A percentile compares a stretch with the other conserved stretches of the same genome.
phyloP scores from a whole-genome alignment of 2,329 filamentous ascomycete genomes.

The Bisporella sp. region DNA sequence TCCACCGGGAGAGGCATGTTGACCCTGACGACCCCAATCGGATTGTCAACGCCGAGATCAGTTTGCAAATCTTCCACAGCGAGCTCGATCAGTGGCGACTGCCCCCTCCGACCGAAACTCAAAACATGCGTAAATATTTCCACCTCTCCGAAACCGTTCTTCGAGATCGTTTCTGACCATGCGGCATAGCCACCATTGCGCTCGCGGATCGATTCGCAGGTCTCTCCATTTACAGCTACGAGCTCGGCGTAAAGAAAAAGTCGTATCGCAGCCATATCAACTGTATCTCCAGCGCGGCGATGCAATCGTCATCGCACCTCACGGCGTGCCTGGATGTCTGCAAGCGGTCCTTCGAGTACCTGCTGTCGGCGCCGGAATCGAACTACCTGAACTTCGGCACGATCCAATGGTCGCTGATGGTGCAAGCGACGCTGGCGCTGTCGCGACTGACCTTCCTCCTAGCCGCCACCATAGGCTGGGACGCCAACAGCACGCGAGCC shows the following conservation, averaged over 20 bases:
- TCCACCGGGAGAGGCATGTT: constrained; percentile 1
- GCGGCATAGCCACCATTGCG: too few species aligned
- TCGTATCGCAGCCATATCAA: constrained; percentile 14
- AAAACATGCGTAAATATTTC: constrained; percentile 12
- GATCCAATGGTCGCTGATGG: constrained; percentile 15
- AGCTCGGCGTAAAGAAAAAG: constrained; percentile 17
- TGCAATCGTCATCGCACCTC: too few species aligned
- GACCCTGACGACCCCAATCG: constrained; percentile 1
- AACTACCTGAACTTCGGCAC: constrained; percentile 15
- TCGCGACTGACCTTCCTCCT: constrained; percentile 23
- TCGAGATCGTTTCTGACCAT: constrained; percentile 5
- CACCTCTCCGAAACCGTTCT: not conserved
- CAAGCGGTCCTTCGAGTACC: constrained; percentile 19
- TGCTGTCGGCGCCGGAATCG: constrained; percentile 18
- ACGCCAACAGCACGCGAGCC: constrained; percentile 14
- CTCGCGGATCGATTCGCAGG: too few species aligned
- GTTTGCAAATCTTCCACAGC: constrained; percentile 18
- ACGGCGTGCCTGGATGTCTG: constrained; percentile 12
- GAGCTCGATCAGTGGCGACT: constrained; percentile 19
- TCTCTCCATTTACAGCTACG: constrained; percentile 18
- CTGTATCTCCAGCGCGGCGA: too few species aligned
- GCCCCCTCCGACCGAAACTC: constrained; percentile 8
- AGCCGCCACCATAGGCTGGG: constrained; percentile 18
- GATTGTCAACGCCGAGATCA: constrained; percentile 17
- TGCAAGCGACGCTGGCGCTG: constrained; percentile 17